phyloP scores from a whole-genome alignment of 306 rosid genomes.

The Luffa aegyptiaca region DNA sequence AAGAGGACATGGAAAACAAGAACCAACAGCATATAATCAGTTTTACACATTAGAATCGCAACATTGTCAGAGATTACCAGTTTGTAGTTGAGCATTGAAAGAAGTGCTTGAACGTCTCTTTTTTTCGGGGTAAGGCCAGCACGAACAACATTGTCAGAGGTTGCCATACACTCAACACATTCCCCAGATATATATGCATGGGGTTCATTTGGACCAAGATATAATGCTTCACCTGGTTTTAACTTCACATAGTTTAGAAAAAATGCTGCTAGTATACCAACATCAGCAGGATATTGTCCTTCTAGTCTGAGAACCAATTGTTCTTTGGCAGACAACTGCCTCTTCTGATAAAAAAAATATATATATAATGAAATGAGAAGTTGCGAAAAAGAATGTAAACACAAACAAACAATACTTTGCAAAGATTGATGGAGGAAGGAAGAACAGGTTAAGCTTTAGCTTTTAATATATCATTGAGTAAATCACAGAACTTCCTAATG shows the following conservation, averaged over 20 bases:
- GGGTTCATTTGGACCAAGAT: slow-evolving; percentile 30
- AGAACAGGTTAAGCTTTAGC: background rate
- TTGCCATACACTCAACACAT: slow-evolving; percentile 37
- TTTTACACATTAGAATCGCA: background rate
- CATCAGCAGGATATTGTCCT: slow-evolving; percentile 33
- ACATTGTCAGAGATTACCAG: slow-evolving; percentile 23
- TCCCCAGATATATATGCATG: slow-evolving; percentile 37
- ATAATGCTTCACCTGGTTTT: slow-evolving; percentile 29
- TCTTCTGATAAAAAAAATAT: slow-evolving; percentile 10
- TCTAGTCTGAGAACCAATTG: slow-evolving; percentile 27
- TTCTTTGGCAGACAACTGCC: slow-evolving; percentile 27
- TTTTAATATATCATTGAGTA: background rate
- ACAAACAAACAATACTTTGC: background rate
- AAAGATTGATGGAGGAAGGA: background rate
- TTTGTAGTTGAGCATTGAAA: slow-evolving; percentile 29
- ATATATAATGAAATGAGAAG: background rate
- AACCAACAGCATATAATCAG: background rate
- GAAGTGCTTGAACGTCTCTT: slow-evolving; percentile 26
- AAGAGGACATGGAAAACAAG: background rate
- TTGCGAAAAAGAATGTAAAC: background rate
- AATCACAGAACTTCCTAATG: background rate
- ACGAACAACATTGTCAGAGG: slow-evolving; percentile 38
- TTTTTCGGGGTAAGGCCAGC: slow-evolving; percentile 34
- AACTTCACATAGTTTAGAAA: slow-evolving; percentile 31
- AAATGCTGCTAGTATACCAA: slow-evolving; percentile 27